These are phyloP conservation scores for Candida glucosophila DNA, from an alignment of 1,139 yeast species.

Conservation along the genomic window DNA sequence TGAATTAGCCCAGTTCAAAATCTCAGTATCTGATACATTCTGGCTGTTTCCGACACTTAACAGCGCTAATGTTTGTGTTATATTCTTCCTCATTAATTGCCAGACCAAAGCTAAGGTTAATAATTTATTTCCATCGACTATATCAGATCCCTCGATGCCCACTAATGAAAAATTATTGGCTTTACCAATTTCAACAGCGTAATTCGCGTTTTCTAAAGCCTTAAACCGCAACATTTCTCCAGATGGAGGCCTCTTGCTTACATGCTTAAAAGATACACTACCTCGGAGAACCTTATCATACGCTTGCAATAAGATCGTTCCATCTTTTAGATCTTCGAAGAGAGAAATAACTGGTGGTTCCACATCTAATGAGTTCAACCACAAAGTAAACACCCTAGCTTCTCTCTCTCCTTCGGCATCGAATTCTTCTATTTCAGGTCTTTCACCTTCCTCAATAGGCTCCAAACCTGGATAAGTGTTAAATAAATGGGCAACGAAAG, in stretches of 20 bases:
- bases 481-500: slow-evolving; percentile 94
- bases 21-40: slow-evolving; percentile 68
- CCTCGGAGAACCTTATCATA: slow-evolving; percentile 96
- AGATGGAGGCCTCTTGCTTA: slow-evolving; percentile 70
- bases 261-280: slow-evolving; percentile 68
- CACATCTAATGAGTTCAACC: slow-evolving; percentile 95
- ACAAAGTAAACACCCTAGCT: slow-evolving; percentile 94
- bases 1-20: slow-evolving; percentile 87
- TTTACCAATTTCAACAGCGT: slow-evolving; percentile 93
- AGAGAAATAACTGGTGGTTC: slow-evolving; percentile 88
- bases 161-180: slow-evolving; percentile 87
- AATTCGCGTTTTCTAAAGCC: slow-evolving; percentile 92
- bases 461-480: slow-evolving; percentile 96
- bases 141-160: slow-evolving; percentile 97
- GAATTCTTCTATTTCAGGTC: slow-evolving; percentile 83
- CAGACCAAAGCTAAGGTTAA: slow-evolving; percentile 93
- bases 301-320: slow-evolving; percentile 81
- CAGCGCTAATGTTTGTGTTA: slow-evolving; percentile 69
- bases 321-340: slow-evolving; percentile 94
- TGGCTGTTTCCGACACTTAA: slow-evolving; percentile 61
- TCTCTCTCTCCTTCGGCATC: slow-evolving; percentile 99
- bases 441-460: slow-evolving; percentile 88
- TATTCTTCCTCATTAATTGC: slow-evolving; percentile 98
- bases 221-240: slow-evolving; percentile 80
- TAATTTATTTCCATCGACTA: slow-evolving; percentile 86